Base-by-base conservation (phyloP, 2,329 filamentous ascomycete genomes). In the Teratosphaeria pseudoeucalypti region DNA sequence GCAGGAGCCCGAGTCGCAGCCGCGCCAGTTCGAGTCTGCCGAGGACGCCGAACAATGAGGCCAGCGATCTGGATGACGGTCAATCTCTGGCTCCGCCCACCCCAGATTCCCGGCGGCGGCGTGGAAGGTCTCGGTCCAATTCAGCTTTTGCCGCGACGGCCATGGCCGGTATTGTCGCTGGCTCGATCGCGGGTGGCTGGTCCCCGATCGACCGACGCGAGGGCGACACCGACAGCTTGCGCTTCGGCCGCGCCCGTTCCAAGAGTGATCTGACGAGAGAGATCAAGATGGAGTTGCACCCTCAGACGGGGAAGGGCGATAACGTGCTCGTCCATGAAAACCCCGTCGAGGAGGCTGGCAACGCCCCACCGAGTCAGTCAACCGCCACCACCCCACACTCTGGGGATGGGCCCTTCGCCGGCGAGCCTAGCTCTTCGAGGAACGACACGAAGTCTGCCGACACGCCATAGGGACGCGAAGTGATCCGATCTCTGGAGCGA, bases 151-250 rank as follows among this genome's bases (percentile, higher is more conserved):
- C 88, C 1, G 85, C 87, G 1, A 85, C 86, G 7, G 88, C 90
- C 62, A 91, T 91, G 88, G 87, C 88, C n/a, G 89, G 89, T 62
- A 86, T 92, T 60, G 84, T 92, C 56, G 89, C 88, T 9, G 88
- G 87, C 52, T 87, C 86, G 68, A 83, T 92, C 37, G 87, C 85
- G 14, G 87, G 71, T 12, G 73, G 86, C 34, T 92, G 88, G 88
- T 89, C 87, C 55, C 88, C 88, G 0, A 81, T 85, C 58, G 85
- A 86, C 61, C 76, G 82, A 34, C 67, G 68, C 43, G 68, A 73
- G 39, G 73, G 76, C 57, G 74, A 76, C 32, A 61, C 55, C 53
- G 74, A 74, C 58, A 76, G 74, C 7, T 61, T 76, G 52, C 73
- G 71, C 47, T 77, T 75, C 60, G 64, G 68, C 26, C 71, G 77